Evolutionary conservation across 345 rosid species (phyloP), one percentile per base, ranked within the genome.

Genomic region (Mercurialis annua): DNA sequence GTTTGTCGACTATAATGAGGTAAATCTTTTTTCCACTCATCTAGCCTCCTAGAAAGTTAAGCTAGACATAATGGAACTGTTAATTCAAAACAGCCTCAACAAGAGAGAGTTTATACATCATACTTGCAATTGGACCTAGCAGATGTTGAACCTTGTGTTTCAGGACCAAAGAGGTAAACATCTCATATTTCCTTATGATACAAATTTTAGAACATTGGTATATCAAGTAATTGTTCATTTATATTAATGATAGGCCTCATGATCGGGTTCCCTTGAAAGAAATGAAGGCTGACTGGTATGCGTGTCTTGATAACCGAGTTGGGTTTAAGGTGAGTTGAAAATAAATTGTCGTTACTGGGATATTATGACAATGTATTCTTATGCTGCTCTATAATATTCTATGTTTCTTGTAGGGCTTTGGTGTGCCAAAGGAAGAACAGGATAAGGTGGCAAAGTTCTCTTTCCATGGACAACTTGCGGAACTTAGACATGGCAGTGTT

Each of bases 251-350:
- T 81, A 94, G 99, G 76, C 99, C 99, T 73, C 98, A 94, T 66
- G 99, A 91, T 64, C 91, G 99, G 42, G 98, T 94, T 76, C 83
- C 92, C 63, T 73, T 91, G 77, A 94, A 80, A 75, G 92, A 86
- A 65, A 94, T 94, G 99, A 94, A 94, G 80, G 88, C 86, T 6
- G 99, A 94, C 74, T 94, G 99, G 99, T 90, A 84, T 75, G 81
- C 91, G n/a, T 91, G 99, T 78, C 91, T 94, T 17, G 87, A 87
- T 69, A 94, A 73, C 74, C 81, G 81, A 86, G 92, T 84, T 55
- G 97, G 99, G 24, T 94, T 94, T 81, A 94, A 94, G 96, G 99
- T 91, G 49, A 31, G 76, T n/a, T n/a, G n/a, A n/a, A n/a, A n/a
- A n/a, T n/a, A n/a, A n/a, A n/a, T n/a, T n/a, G n/a, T n/a, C n/a